Evolutionary conservation across 306 rosid genomes (phyloP).

Genomic region (Cercis canadensis): DNA sequence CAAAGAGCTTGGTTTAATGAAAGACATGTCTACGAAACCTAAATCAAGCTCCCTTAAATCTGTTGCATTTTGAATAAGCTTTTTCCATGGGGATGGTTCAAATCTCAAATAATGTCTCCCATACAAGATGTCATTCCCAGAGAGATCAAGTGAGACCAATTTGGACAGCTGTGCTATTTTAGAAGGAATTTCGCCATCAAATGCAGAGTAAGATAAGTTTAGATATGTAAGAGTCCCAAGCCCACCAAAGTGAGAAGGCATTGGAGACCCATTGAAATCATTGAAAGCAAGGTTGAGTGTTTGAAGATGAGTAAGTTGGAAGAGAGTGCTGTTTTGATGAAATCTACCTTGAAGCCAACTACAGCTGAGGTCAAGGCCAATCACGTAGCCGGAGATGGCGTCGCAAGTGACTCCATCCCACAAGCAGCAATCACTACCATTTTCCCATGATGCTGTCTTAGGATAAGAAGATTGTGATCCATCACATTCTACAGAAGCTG

Average conservation of each 20-base stretch:
- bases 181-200: conserved; percentile 22
- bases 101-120: too few species aligned
- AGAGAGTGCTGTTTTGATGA: conserved; percentile 28
- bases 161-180: conserved; percentile 43
- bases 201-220: neutral
- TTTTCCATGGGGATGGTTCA: neutral
- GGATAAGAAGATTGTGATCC: neutral
- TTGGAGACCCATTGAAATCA: conserved; percentile 3
- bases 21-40: neutral
- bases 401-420: conserved; percentile 34
- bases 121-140: too few species aligned
- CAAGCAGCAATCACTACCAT: conserved; percentile 14
- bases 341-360: conserved; percentile 16
- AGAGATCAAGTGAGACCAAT: conserved; percentile 39
- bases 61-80: conserved; percentile 30
- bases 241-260: conserved; percentile 20
- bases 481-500: neutral
- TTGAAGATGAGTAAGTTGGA: conserved; percentile 23
- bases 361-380: conserved; percentile 30
- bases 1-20: neutral
- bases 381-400: neutral
- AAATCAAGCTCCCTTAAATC: conserved; percentile 15
- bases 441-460: conserved; percentile 33
- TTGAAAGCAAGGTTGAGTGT: conserved; percentile 35
- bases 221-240: conserved; percentile 25